Percentiles rank a stretch among this genome's conserved stretches.
Conservation (phyloP, 345 rosid genomes). For the Citrus cavaleriei region DNA sequence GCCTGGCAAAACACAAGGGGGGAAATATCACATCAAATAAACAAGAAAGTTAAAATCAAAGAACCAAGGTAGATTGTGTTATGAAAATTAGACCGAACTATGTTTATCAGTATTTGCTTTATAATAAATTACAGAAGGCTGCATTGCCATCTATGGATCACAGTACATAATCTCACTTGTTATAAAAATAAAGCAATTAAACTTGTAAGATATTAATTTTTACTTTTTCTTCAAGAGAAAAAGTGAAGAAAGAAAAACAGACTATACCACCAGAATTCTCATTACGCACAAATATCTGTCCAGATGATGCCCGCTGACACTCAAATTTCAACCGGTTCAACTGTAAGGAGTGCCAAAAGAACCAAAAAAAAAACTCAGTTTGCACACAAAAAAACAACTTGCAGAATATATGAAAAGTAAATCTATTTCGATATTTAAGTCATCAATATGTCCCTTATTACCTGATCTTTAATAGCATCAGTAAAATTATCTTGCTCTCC, state of each 20-base stretch:
- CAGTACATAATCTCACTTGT: not conserved
- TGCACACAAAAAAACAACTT: not conserved
- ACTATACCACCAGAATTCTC: constrained; percentile 53
- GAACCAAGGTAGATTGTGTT: not conserved
- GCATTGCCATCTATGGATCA: not conserved
- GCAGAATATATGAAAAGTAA: not conserved
- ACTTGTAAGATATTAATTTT: not conserved
- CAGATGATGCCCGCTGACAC: constrained; percentile 59
- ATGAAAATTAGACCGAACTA: not conserved
- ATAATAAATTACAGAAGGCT: not conserved
- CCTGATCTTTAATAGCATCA: constrained; percentile 73
- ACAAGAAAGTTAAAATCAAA: not conserved
- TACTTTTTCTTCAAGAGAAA: not conserved
- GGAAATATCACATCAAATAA: not conserved
- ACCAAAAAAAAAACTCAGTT: not conserved
- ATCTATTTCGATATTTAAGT: not conserved
- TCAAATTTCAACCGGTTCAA: constrained; percentile 64
- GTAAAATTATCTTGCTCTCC: constrained; percentile 57
- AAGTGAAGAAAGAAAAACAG: not conserved
- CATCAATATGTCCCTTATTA: constrained; percentile 23
- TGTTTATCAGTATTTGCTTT: not conserved
- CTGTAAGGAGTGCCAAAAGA: constrained; percentile 26
- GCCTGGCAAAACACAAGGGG: constrained; percentile 34
- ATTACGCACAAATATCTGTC: constrained; percentile 76
- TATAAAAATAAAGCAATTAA: not conserved